Percentiles rank a stretch among this genome's conserved stretches.
phyloP scores from a whole-genome alignment of 1,284 basidiomycete genomes.

The Trametes hirsuta region DNA sequence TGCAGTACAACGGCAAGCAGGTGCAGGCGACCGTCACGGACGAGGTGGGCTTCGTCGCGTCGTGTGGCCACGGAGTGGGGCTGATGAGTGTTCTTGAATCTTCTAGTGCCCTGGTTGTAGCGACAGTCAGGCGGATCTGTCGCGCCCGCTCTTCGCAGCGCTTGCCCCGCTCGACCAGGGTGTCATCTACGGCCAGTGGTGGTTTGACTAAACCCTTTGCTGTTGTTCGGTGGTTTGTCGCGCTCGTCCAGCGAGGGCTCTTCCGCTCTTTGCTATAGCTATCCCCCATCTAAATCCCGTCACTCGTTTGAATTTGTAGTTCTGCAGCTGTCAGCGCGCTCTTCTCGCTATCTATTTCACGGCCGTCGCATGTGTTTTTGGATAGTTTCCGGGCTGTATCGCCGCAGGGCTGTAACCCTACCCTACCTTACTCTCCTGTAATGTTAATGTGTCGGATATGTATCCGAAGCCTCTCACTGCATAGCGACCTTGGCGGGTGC shows the following conservation, averaged over 20 bases:
- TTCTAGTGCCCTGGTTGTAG: slow-evolving; percentile 23
- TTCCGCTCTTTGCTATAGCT: slow-evolving; percentile 6
- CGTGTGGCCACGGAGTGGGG: neutral
- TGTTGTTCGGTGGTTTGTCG: neutral
- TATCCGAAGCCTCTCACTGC: neutral
- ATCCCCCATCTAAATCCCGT: neutral
- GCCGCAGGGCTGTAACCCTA: slow-evolving; percentile 18
- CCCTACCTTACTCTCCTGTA: slow-evolving; percentile 14
- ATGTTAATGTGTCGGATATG: slow-evolving; percentile 7
- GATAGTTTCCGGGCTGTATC: slow-evolving; percentile 15
- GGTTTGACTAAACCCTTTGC: slow-evolving; percentile 15
- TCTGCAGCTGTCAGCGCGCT: slow-evolving; percentile 2
- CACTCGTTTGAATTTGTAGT: slow-evolving; percentile 5
- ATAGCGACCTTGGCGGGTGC: neutral
- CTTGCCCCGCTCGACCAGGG: slow-evolving; percentile 31
- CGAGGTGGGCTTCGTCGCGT: slow-evolving; percentile 14
- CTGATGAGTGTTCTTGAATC: neutral
- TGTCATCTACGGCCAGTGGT: slow-evolving; percentile 34
- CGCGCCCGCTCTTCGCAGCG: slow-evolving; percentile 21
- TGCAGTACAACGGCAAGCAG: slow-evolving; percentile 27
- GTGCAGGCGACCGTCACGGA: slow-evolving; percentile 25
- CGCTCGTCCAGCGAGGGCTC: neutral
- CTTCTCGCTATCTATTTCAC: slow-evolving; percentile 10
- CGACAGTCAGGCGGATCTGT: slow-evolving; percentile 16
- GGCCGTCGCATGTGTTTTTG: slow-evolving; percentile 7